phyloP scores from a whole-genome alignment of 1,284 basidiomycete species.

The Pseudozyma thailandica region DNA sequence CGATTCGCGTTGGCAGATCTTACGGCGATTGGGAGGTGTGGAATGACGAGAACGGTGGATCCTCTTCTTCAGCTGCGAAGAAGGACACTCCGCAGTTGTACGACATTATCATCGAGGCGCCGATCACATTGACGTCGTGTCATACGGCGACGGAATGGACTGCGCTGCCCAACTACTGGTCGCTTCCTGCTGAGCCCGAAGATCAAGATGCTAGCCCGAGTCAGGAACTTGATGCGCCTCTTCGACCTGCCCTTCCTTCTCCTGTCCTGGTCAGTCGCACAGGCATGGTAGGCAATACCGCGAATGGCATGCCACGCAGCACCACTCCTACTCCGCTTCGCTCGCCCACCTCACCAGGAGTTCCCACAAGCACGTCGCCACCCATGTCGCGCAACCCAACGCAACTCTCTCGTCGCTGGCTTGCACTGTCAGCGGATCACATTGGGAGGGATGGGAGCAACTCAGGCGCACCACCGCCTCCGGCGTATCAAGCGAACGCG shows the following conservation, averaged over 20 bases:
- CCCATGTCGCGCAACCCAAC: constrained; percentile 35
- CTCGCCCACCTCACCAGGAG: constrained; percentile 3
- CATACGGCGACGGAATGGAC: constrained; percentile 64
- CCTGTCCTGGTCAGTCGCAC: constrained; percentile 28
- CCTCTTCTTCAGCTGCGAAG: constrained; percentile 9
- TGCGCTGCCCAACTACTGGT: constrained; percentile 61
- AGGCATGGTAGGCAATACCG: constrained; percentile 19
- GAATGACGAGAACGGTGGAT: constrained; percentile 1
- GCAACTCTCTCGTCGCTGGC: constrained; percentile 47
- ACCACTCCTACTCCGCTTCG: constrained; percentile 10
- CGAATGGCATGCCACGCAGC: background rate
- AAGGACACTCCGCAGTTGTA: constrained; percentile 69
- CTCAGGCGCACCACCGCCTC: constrained; percentile 24
- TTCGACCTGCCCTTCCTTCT: constrained; percentile 30
- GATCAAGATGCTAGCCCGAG: constrained; percentile 8
- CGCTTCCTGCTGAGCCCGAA: constrained; percentile 33
- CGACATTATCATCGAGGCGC: constrained; percentile 89
- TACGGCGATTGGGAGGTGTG: constrained; percentile 25
- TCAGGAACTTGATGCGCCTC: constrained; percentile 11
- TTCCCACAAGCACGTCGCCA: constrained; percentile 11
- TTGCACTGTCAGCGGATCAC: constrained; percentile 45
- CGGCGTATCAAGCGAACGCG: constrained; percentile 40
- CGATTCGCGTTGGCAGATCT: constrained; percentile 80
- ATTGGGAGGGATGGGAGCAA: constrained; percentile 16
- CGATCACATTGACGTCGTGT: constrained; percentile 72